Conservation (phyloP, 2,329 filamentous ascomycete genomes). For the Paecilomyces variotii region DNA sequence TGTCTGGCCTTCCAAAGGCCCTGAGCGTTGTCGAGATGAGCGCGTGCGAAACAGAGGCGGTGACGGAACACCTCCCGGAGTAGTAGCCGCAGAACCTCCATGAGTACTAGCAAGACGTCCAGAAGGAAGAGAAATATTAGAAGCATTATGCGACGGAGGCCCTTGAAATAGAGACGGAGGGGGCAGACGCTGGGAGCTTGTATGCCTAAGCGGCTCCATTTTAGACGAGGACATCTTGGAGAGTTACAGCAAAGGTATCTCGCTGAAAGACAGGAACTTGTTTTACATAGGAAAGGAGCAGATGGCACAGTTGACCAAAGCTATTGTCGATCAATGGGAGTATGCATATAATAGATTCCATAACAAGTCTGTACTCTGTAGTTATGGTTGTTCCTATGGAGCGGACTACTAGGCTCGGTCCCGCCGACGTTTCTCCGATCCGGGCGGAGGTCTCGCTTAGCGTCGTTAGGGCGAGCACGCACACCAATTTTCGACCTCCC, state of each 20-base stretch:
- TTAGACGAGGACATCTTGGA: constrained; percentile 15
- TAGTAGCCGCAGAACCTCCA: constrained; percentile 13
- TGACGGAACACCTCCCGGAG: constrained; percentile 21
- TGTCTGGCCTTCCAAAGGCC: constrained; percentile 25
- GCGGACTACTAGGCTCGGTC: neutral
- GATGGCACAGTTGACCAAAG: neutral
- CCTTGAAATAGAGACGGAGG: constrained; percentile 75
- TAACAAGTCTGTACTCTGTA: neutral
- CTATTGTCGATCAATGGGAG: constrained; percentile 1
- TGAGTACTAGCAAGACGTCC: constrained; percentile 30
- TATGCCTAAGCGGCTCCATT: constrained; percentile 18
- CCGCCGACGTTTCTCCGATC: constrained; percentile 15
- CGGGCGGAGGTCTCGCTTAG: constrained; percentile 27
- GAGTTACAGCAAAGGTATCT: neutral
- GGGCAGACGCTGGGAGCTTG: constrained; percentile 48
- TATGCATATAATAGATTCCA: neutral
- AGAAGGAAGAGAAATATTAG: constrained; percentile 55
- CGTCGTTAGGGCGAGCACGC: constrained; percentile 29
- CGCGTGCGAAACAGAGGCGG: constrained; percentile 27
- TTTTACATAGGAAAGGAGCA: neutral
- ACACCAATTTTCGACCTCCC: constrained; percentile 30
- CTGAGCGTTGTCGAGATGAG: constrained; percentile 19
- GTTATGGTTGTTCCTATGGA: neutral
- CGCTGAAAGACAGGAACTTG: neutral
- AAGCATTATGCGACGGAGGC: constrained; percentile 68